Base-by-base conservation (phyloP, 192 early-diverging fungal genomes). In the Backusella mclennaniae region DNA sequence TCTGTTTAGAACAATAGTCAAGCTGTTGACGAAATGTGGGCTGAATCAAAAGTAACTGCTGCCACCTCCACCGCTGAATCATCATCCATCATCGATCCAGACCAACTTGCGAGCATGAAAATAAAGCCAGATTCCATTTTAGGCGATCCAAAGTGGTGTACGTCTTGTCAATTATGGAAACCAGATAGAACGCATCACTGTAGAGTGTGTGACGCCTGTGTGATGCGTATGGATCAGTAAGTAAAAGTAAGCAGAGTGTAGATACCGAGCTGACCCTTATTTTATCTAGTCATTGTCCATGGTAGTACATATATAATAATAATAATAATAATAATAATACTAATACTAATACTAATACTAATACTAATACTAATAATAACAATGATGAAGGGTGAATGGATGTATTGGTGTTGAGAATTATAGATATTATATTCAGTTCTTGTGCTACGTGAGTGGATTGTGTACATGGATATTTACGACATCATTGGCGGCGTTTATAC, bases 131-230 rank as follows among this genome's bases (percentile, higher is more conserved):
- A 73, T 39, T 31, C 23, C 7, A 76, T 69, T 36, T 69, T 39
- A 21, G 74, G 72, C 63, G 73, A 74, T 26, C 44, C 73, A 53
- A 63, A 76, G 17, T 85, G 82, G 82, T 85, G 84, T 68, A 67
- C 73, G 15, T 66, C n/a, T n/a, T 89, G 87, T 56, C 71, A 81
- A 63, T 76, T 84, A n/a, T 81, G 80, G 79, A 89, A 87, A 42
- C 86, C 87, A 9, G 87, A 89, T 67, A 80, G 87, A 23, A 84
- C 84, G 49, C 87, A 89, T 73, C 87, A 89, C 59, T 89, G 87
- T 73, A 78, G 82, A 31, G 83, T 84, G 31, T 89, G 87, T 74
- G 79, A 84, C 42, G 66, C 69, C 8, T 89, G 87, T 70, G 86
- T 89, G 7, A 73, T 89, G 38, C 81, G 83, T 69, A 89, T 89